Base-by-base conservation (phyloP, 176 grass and related monocot genomes). In the Elaeis guineensis region DNA sequence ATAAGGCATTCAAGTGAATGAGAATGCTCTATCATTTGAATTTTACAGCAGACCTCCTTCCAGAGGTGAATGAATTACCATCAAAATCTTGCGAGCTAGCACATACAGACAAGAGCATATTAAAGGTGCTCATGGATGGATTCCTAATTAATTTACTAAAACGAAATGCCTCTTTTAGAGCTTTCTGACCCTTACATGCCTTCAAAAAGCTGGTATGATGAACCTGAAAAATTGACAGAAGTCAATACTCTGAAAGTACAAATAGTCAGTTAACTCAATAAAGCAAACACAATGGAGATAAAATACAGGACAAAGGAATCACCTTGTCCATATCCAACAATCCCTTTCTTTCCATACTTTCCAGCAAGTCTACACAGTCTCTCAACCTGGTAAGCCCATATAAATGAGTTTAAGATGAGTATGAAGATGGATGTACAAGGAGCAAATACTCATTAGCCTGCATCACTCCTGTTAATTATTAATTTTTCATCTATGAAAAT, bases 21-120 rank as follows among this genome's bases (percentile, higher is more conserved):
- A 21, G 4, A 18, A 26, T 8, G 11, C 6, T 11, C 7, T 51
- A 28, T 24, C 16, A 28, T 59, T 70, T 16, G 30, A 51, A 5
- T 32, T 68, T 21, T 55, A 32, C 19, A 57, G 53, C 16, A 51
- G 9, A 79, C 22, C 15, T 22, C 19, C 70, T 82, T 78, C 59
- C 49, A 25, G 77, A 57, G 62, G 55, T 55, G 50, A 75, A 22
- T 22, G 67, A 19, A 53, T 79, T 71, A 96, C 92, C 92, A 56
- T 90, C 72, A 82, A 82, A 96, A 75, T 90, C 83, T 79, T 90
- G 83, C 32, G 92, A 90, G 75, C 62, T 87, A 49, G 92, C 86
- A 65, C 92, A 96, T 51, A 96, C 92, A 21, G 92, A 96, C 65
- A 96, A 80, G 78, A 96, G 86, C 86, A 85, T 96, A 82, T 96